A percentile compares a stretch with the other conserved stretches of the same genome.
These are phyloP conservation scores for Solanum pennellii DNA, from an alignment of 257 asterid species.

Conservation along the genomic window DNA sequence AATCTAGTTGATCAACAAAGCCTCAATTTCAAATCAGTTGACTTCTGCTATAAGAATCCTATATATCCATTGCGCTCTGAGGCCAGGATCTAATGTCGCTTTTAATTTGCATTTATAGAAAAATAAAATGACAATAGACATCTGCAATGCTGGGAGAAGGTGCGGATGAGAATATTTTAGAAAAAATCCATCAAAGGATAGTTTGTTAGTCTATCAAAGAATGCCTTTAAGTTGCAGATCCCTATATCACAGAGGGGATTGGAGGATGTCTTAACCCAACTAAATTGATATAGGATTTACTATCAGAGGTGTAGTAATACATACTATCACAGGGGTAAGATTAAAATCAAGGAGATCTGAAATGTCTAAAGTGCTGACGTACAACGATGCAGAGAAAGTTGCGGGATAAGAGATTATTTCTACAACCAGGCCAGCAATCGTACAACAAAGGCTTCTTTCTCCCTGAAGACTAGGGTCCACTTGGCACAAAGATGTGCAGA, in stretches of 20 bases:
- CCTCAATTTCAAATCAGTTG: not conserved
- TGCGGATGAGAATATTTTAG: not conserved
- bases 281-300: not conserved
- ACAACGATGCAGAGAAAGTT: not conserved
- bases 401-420: not conserved
- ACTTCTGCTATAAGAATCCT: not conserved
- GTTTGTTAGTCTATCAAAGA: conserved; percentile 8
- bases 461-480: not conserved
- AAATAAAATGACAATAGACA: not conserved
- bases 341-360: not conserved
- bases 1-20: not conserved
- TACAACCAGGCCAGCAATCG: not conserved
- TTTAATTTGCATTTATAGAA: conserved; percentile 11
- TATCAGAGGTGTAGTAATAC: not conserved
- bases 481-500: not conserved
- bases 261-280: not conserved
- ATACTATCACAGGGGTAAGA: not conserved
- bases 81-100: conserved; percentile 21
- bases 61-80: not conserved
- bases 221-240: not conserved
- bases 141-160: not conserved
- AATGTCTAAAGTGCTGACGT: not conserved
- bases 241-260: not conserved
- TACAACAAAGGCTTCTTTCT: not conserved
- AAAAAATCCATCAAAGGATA: conserved; percentile 7